Percentiles rank a stretch among this genome's conserved stretches.
These are phyloP conservation scores for Pulveroboletus sp. DNA, from an alignment of 768 basidiomycete species.

Conservation along the genomic window DNA sequence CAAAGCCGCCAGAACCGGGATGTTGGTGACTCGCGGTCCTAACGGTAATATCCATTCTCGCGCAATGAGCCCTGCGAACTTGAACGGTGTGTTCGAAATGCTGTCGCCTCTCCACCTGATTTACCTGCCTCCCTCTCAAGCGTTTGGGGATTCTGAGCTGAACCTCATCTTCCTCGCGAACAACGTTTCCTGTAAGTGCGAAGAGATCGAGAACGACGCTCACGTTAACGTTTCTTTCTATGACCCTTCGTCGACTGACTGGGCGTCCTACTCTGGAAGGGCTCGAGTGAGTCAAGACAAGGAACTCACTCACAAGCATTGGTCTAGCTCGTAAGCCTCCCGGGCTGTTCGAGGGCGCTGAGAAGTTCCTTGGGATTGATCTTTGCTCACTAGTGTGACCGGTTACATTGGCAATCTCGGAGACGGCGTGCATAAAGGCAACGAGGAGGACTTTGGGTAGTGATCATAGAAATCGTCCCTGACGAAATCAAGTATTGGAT, in stretches of 20 bases:
- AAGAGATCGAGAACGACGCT: conserved; percentile 69
- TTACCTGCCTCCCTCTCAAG: conserved; percentile 28
- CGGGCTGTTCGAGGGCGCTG: not conserved
- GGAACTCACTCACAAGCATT: conserved; percentile 60
- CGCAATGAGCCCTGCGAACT: conserved; percentile 71
- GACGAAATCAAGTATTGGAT: conserved; percentile 82
- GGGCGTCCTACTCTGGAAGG: conserved; percentile 76
- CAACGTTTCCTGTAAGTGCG: conserved; percentile 66
- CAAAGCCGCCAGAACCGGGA: conserved; percentile 59
- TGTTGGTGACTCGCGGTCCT: conserved; percentile 70
- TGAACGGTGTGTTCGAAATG: conserved; percentile 43
- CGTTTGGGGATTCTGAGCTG: conserved; percentile 42
- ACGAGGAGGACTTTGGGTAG: conserved; percentile 75
- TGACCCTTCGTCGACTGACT: conserved; percentile 64
- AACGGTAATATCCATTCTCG: conserved; percentile 73
- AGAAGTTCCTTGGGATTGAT: conserved; percentile 1
- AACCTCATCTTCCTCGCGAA: conserved; percentile 71
- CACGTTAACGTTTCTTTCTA: conserved; percentile 82
- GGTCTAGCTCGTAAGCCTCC: conserved; percentile 46
- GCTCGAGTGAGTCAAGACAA: conserved; percentile 64
- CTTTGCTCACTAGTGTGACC: conserved; percentile 39
- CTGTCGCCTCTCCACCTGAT: not conserved
- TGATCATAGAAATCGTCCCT: conserved; percentile 74
- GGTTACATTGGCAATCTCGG: conserved; percentile 87
- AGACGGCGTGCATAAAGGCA: conserved; percentile 85